phyloP scores from a whole-genome alignment of 2,329 filamentous ascomycete species.

The Clonostachys chloroleuca region DNA sequence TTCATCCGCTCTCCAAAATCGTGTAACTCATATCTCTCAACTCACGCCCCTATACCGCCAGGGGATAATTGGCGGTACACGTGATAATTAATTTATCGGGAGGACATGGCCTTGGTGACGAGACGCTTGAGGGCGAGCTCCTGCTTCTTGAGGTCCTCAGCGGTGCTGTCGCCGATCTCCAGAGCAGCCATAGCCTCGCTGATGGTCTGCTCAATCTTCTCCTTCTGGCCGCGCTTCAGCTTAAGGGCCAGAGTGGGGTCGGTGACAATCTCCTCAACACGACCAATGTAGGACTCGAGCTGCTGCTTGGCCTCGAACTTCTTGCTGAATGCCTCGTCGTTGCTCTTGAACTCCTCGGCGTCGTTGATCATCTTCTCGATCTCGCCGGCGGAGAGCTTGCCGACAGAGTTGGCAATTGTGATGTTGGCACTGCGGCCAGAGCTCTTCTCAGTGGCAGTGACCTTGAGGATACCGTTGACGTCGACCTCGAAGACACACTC shows the following conservation, averaged over 20 bases:
- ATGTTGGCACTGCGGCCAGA: slow-evolving; percentile 98
- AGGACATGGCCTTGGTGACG: slow-evolving; percentile 97
- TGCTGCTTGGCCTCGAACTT: slow-evolving; percentile 98
- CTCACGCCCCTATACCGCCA: neutral
- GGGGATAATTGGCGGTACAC: neutral
- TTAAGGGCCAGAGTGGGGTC: slow-evolving; percentile 94
- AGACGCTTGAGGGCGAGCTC: slow-evolving; percentile 96
- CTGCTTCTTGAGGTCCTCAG: slow-evolving; percentile 99
- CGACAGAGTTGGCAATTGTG: slow-evolving; percentile 98
- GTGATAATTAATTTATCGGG: slow-evolving; percentile 60
- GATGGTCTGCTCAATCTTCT: slow-evolving; percentile 97
- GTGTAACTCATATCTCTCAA: neutral
- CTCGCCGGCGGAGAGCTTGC: slow-evolving; percentile 90
- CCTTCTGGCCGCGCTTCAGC: slow-evolving; percentile 98
- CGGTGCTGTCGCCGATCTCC: slow-evolving; percentile 85
- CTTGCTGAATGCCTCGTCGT: slow-evolving; percentile 98
- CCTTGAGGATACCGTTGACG: slow-evolving; percentile 99
- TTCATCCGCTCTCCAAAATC: neutral
- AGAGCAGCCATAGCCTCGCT: slow-evolving; percentile 97
- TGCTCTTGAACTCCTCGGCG: slow-evolving; percentile 97
- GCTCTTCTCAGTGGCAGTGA: slow-evolving; percentile 98
- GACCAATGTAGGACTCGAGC: slow-evolving; percentile 97
- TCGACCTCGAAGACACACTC: slow-evolving; percentile 99
- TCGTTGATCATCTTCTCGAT: slow-evolving; percentile 98
- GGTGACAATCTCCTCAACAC: slow-evolving; percentile 97